Evolutionary conservation across 2,329 filamentous ascomycete species (phyloP).

Genomic region (Cladophialophora chaetospira): DNA sequence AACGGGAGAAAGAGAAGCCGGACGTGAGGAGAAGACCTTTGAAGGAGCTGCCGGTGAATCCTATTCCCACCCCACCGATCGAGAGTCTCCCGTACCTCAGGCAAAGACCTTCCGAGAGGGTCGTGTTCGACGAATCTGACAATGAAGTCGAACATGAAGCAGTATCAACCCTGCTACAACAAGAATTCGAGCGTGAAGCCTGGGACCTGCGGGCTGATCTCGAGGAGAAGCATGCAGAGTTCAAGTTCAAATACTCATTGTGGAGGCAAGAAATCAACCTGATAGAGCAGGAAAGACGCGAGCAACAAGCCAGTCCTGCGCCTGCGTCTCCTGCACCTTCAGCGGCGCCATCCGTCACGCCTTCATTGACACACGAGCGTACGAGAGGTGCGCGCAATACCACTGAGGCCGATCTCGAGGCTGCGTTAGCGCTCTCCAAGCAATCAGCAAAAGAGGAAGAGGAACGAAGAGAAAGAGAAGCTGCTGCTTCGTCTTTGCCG

Average conservation of each 20-base stretch:
- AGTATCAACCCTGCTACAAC: constrained; percentile 43
- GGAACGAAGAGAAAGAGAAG: constrained; percentile 45
- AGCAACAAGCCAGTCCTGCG: constrained; percentile 41
- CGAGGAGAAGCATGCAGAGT: constrained; percentile 44
- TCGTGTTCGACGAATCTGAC: constrained; percentile 48
- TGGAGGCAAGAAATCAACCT: constrained; percentile 49
- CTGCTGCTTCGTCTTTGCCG: constrained; percentile 46
- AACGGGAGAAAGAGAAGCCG: constrained; percentile 15
- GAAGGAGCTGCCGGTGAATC: constrained; percentile 30
- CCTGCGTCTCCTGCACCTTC: constrained; percentile 40
- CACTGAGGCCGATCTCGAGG: constrained; percentile 53
- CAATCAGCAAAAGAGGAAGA: constrained; percentile 52
- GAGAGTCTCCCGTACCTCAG: constrained; percentile 51
- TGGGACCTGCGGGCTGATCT: constrained; percentile 44
- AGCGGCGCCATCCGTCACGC: constrained; percentile 34
- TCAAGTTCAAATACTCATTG: constrained; percentile 45
- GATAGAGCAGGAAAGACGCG: constrained; percentile 45
- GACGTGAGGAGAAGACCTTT: constrained; percentile 30
- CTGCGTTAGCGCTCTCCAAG: constrained; percentile 50
- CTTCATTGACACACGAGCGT: constrained; percentile 40
- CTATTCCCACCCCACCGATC: constrained; percentile 41
- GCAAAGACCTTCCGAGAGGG: constrained; percentile 46
- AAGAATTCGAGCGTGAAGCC: constrained; percentile 43
- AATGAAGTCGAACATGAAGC: constrained; percentile 45
- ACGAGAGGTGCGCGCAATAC: constrained; percentile 50